Conservation (phyloP, 2,329 filamentous ascomycete genomes). For the Acrocalymma vagum region DNA sequence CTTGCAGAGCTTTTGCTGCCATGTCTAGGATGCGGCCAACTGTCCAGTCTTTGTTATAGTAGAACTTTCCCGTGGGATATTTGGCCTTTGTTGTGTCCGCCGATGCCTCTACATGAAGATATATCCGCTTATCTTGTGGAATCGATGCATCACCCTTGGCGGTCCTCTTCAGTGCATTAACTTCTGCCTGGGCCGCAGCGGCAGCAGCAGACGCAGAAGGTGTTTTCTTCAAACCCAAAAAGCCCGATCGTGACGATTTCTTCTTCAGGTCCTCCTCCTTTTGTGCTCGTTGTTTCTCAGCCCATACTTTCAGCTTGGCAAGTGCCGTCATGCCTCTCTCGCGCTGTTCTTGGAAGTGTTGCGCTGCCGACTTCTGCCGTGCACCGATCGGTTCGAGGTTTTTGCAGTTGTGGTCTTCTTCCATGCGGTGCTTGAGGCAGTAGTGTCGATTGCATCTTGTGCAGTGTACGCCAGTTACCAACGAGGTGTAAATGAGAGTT, state of each 20-base stretch:
- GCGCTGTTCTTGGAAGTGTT: conserved; percentile 56
- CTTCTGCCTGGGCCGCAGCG: conserved; percentile 71
- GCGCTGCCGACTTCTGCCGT: conserved; percentile 48
- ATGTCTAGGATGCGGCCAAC: conserved; percentile 83
- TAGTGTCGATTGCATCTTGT: conserved; percentile 75
- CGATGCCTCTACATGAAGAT: conserved; percentile 89
- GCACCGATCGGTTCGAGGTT: conserved; percentile 72
- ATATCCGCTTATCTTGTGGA: conserved; percentile 83
- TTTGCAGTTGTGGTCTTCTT: conserved; percentile 84
- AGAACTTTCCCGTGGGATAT: conserved; percentile 70
- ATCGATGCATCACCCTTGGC: conserved; percentile 92
- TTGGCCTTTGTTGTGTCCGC: conserved; percentile 85
- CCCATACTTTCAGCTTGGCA: conserved; percentile 81
- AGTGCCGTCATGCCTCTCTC: conserved; percentile 79
- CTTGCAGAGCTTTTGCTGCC: conserved; percentile 78
- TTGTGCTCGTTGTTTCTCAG: conserved; percentile 77
- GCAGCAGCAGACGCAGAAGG: conserved; percentile 45
- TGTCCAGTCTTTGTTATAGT: conserved; percentile 76
- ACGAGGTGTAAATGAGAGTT: conserved; percentile 73
- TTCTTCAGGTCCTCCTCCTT: conserved; percentile 73
- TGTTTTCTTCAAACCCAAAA: conserved; percentile 32
- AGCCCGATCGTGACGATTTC: conserved; percentile 33
- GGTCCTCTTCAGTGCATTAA: conserved; percentile 82
- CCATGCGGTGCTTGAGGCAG: conserved; percentile 79
- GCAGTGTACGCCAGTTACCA: conserved; percentile 76